A percentile compares a stretch with the other conserved stretches of the same genome.
These are phyloP conservation scores for Torulaspora maleeae DNA, from an alignment of 805 yeast genomes.

Conservation along the genomic window DNA sequence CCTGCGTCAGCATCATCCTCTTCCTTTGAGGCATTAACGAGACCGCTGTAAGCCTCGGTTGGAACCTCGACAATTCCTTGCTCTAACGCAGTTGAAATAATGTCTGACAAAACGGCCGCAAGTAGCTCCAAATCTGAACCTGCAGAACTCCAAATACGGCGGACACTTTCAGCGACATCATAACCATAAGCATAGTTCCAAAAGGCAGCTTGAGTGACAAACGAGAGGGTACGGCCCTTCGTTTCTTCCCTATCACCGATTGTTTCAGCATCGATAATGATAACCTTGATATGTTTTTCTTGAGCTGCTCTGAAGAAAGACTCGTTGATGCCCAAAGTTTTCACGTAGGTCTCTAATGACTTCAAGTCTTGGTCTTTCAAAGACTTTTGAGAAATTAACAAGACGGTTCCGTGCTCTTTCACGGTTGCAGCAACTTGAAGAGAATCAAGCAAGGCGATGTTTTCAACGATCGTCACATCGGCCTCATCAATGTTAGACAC, in stretches of 20 bases:
- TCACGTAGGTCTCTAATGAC: constrained; percentile 43
- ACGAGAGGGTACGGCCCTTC: constrained; percentile 66
- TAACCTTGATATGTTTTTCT: constrained; percentile 48
- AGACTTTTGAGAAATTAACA: constrained; percentile 38
- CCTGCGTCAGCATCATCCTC: constrained; percentile 29
- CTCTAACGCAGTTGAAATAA: constrained; percentile 54
- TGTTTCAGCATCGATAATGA: constrained; percentile 55
- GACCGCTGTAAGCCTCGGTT: constrained; percentile 21
- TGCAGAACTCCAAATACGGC: constrained; percentile 73
- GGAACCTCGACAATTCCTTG: constrained; percentile 42
- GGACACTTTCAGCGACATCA: constrained; percentile 57
- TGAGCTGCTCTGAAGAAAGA: constrained; percentile 50
- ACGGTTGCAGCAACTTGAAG: constrained; percentile 62
- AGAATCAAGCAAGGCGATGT: constrained; percentile 47
- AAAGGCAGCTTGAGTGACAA: constrained; percentile 74
- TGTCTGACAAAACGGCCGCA: constrained; percentile 63
- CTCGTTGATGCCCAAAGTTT: constrained; percentile 46
- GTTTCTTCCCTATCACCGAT: constrained; percentile 67
- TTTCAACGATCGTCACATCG: constrained; percentile 61
- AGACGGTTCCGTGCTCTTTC: constrained; percentile 50
- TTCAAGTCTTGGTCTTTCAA: constrained; percentile 26
- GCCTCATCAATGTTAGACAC: constrained; percentile 48
- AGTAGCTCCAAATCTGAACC: constrained; percentile 78
- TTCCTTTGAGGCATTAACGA: constrained; percentile 37
- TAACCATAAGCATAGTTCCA: constrained; percentile 64